Base-by-base conservation (phyloP, 192 early-diverging fungal species). In the Linnemannia exigua region DNA sequence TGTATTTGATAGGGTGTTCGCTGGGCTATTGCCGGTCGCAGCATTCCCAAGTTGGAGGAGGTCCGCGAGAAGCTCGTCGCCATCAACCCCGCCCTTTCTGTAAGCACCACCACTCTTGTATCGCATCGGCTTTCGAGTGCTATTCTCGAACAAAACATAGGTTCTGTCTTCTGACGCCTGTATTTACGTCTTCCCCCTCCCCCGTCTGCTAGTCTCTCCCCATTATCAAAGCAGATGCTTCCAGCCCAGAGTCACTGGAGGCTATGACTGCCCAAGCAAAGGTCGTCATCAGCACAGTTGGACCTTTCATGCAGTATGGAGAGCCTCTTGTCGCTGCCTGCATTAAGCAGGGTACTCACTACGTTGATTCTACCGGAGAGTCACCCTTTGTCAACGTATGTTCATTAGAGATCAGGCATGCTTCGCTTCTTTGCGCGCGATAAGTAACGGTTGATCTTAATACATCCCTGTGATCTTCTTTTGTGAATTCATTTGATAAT, bases 311-410 rank as follows among this genome's bases (percentile, higher is more conserved):
- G 5, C 74, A 92, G 46, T 92, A 96, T 74, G 97, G 97, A 51
- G 89, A 90, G 28, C 90, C 92, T 16, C 79, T 97, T 3, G 94
- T 96, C 6, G 92, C 90, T 25, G 88, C 93, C 2, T 96, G 95
- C 74, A 83, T 95, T n/a, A 87, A 91, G 15, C 80, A 91, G 35
- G 76, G 89, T 0, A 96, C 97, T 0, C 93, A 99, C 80, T 99
- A 98, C 80, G 90, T 97, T 44, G 98, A 99, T 77, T 95, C 94
- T 15, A 97, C 97, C n/a, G 98, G 96, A 51, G 97, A 98, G 75
- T 84, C 79, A 17, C 80, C 72, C 25, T 86, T 86, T 68, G 84
- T 86, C n/a, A 31, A 77, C 37, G 84, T 86, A 73, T 46, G 74
- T 44, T 35, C 31, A 54, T 25, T 2, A 48, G n/a, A 36, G 11